These are phyloP conservation scores for Testicularia cyperi DNA, from an alignment of 1,284 basidiomycete genomes.

Conservation along the genomic window DNA sequence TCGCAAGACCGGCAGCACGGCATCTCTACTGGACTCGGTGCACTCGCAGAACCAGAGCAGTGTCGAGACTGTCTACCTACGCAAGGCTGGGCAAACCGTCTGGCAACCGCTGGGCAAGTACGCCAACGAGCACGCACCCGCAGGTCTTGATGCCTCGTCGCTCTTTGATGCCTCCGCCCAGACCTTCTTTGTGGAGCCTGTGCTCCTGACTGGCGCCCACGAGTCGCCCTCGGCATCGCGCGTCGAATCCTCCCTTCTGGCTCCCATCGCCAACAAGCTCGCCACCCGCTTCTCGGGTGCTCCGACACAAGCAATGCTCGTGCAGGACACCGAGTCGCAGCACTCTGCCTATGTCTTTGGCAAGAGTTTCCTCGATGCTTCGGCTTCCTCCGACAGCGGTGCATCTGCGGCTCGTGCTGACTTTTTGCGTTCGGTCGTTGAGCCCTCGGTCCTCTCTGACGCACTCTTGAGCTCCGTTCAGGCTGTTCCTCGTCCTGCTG, in stretches of 20 bases:
- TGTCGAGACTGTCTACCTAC: conserved; percentile 29
- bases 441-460: conserved; percentile 17
- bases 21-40: background rate
- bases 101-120: conserved; percentile 34
- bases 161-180: conserved; percentile 10
- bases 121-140: background rate
- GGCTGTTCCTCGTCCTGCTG: conserved; percentile 9
- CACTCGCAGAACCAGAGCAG: background rate
- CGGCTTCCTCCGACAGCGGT: conserved; percentile 3
- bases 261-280: conserved; percentile 16
- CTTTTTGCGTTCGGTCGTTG: conserved; percentile 22
- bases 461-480: conserved; percentile 6
- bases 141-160: conserved; percentile 5
- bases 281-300: conserved; percentile 8
- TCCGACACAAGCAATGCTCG: conserved; percentile 1
- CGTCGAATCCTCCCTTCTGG: conserved; percentile 17
- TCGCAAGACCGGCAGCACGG: background rate
- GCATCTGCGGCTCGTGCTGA: conserved; percentile 6
- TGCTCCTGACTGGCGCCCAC: conserved; percentile 40
- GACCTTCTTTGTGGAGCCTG: conserved; percentile 40
- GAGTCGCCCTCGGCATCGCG: conserved; percentile 16
- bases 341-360: conserved; percentile 36
- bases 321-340: conserved; percentile 17
- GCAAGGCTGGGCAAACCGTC: conserved; percentile 24
- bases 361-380: conserved; percentile 12